Evolutionary conservation across 1,284 basidiomycete genomes (phyloP).

Genomic region (Heterobasidion irregulare): DNA sequence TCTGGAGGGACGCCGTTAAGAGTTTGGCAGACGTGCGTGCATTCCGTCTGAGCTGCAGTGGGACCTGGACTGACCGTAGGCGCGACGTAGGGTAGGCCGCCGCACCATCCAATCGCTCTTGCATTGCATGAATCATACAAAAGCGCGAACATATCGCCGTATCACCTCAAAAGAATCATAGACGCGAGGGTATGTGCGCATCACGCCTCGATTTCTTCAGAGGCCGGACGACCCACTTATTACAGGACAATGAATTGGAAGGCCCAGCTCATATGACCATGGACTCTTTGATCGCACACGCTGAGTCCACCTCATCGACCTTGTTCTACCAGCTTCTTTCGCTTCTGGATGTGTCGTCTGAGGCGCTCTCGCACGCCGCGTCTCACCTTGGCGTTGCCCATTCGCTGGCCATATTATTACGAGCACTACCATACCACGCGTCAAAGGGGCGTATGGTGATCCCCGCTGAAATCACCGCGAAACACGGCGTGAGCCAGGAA

Average conservation of each 20-base stretch:
- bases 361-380: constrained; percentile 66
- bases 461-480: constrained; percentile 78
- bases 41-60: background rate
- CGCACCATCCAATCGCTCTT: constrained; percentile 77
- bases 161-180: constrained; percentile 80
- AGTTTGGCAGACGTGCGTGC: constrained; percentile 57
- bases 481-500: constrained; percentile 78
- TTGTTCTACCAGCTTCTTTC: constrained; percentile 77
- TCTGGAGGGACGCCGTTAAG: constrained; percentile 86
- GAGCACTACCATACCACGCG: constrained; percentile 71
- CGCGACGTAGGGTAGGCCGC: constrained; percentile 54
- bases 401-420: constrained; percentile 64
- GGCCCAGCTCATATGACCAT: constrained; percentile 63
- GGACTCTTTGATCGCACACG: constrained; percentile 63
- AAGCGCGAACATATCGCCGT: constrained; percentile 46
- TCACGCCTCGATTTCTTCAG: too few species aligned
- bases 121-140: constrained; percentile 59
- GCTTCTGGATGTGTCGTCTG: constrained; percentile 55
- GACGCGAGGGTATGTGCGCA: constrained; percentile 66
- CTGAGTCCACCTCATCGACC: constrained; percentile 75
- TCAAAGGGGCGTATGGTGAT: constrained; percentile 71
- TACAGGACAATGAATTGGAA: constrained; percentile 68
- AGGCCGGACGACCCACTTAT: background rate
- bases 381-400: constrained; percentile 74
- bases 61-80: constrained; percentile 12